These are phyloP conservation scores for Penicillium riverlandense DNA, from an alignment of 495 filamentous ascomycete species.

Conservation along the genomic window DNA sequence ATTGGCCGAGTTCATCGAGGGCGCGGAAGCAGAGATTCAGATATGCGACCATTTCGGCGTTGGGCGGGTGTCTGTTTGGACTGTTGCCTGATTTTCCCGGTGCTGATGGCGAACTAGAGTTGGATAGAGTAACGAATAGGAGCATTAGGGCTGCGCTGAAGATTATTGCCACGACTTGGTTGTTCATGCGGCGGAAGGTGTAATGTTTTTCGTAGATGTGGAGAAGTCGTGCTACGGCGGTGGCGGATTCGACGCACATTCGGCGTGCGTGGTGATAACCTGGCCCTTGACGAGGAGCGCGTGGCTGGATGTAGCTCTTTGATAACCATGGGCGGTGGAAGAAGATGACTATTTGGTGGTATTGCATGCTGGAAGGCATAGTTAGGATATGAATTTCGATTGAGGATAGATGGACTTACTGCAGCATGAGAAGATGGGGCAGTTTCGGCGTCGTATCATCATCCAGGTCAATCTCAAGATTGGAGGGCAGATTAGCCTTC, in stretches of 20 bases:
- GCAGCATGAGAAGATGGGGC: constrained; percentile 42
- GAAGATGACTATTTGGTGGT: constrained; percentile 45
- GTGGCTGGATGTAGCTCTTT: constrained; percentile 41
- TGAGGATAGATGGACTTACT: constrained; percentile 20
- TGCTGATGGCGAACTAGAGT: constrained; percentile 14
- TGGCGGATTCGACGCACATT: constrained; percentile 43
- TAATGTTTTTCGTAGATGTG: constrained; percentile 43
- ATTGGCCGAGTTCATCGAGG: constrained; percentile 38
- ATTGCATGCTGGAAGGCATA: constrained; percentile 42
- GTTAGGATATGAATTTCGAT: neutral
- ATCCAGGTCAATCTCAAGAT: constrained; percentile 32
- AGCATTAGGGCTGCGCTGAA: constrained; percentile 45
- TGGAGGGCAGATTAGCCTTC: constrained; percentile 39
- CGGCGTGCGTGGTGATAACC: constrained; percentile 40
- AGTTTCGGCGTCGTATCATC: constrained; percentile 29
- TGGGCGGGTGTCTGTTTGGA: constrained; percentile 14
- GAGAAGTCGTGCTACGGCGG: constrained; percentile 36
- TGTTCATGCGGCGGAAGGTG: constrained; percentile 44
- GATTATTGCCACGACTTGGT: constrained; percentile 42
- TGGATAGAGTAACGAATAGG: constrained; percentile 39
- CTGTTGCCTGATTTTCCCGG: constrained; percentile 16
- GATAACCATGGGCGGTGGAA: constrained; percentile 45
- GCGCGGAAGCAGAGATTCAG: constrained; percentile 43
- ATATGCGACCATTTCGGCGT: constrained; percentile 37
- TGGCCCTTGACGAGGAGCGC: constrained; percentile 34